Evolutionary conservation across 345 rosid genomes (phyloP).

Genomic region (Carallia brachiata): DNA sequence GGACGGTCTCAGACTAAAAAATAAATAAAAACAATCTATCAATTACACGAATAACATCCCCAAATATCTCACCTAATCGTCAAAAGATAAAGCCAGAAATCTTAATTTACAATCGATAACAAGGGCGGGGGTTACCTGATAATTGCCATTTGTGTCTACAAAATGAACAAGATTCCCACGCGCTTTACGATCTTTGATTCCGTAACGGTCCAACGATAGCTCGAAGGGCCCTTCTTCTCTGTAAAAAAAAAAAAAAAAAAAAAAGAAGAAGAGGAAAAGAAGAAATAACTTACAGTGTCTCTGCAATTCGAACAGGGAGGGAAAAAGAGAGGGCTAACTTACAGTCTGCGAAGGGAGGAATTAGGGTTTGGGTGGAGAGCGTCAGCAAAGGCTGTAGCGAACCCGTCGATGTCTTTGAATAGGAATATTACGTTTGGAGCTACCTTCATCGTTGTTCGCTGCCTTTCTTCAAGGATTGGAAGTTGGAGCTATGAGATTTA

Average conservation of each 20-base stretch:
- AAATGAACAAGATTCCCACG: slow-evolving; percentile 55
- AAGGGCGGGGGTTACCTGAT: slow-evolving; percentile 41
- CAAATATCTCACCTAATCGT: too few species aligned
- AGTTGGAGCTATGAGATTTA: too few species aligned
- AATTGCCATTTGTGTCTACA: slow-evolving; percentile 40
- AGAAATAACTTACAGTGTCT: not conserved
- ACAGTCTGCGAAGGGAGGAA: slow-evolving; percentile 50
- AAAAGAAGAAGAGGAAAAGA: not conserved
- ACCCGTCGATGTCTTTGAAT: slow-evolving; percentile 48
- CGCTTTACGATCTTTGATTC: slow-evolving; percentile 38
- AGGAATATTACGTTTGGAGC: slow-evolving; percentile 55
- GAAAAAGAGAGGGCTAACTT: slow-evolving; percentile 20
- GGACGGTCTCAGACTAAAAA: too few species aligned
- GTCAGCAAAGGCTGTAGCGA: slow-evolving; percentile 41
- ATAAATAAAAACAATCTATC: too few species aligned
- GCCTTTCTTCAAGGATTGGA: too few species aligned
- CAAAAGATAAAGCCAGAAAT: not conserved
- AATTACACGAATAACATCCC: too few species aligned
- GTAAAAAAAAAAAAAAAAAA: not conserved
- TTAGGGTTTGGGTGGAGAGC: slow-evolving; percentile 46
- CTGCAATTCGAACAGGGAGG: not conserved
- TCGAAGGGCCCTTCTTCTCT: slow-evolving; percentile 62
- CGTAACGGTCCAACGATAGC: slow-evolving; percentile 50
- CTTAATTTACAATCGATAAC: not conserved
- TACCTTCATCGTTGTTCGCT: slow-evolving; percentile 39